Evolutionary conservation across 2,329 filamentous ascomycete genomes (phyloP).

Genomic region (Phaeosphaeria sp.): DNA sequence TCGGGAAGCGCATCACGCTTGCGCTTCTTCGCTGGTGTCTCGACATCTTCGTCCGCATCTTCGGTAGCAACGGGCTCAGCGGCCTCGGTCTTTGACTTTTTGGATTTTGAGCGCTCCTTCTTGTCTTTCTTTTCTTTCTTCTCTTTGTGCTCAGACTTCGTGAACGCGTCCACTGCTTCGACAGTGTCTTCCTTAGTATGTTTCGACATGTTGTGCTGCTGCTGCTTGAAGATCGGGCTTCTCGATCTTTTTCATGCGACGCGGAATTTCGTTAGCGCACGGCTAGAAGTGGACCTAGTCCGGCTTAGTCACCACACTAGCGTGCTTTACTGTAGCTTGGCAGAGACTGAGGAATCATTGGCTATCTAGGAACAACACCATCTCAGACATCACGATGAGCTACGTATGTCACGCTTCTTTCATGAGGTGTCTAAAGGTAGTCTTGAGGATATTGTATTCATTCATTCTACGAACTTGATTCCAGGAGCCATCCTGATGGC

Average conservation of each 20-base stretch:
- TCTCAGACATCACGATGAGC: too few relatives aligned
- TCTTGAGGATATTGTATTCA: too few relatives aligned
- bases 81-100: constrained; percentile 20
- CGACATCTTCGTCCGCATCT: constrained; percentile 10
- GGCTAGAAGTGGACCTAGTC: constrained; percentile 10
- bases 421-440: too few relatives aligned
- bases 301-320: constrained; percentile 22
- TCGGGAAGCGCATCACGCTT: constrained; percentile 66
- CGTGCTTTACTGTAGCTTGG: too few relatives aligned
- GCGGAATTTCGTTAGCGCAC: constrained; percentile 18
- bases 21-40: constrained; percentile 51
- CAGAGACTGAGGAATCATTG: too few relatives aligned
- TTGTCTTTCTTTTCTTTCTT: constrained; percentile 29
- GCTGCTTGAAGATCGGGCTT: constrained; percentile 2
- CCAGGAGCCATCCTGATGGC: too few relatives aligned
- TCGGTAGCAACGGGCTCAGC: constrained; percentile 15
- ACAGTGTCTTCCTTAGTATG: constrained; percentile 8
- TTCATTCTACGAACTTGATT: too few relatives aligned
- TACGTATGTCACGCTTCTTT: too few relatives aligned
- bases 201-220: constrained; percentile 18
- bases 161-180: constrained; percentile 11
- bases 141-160: constrained; percentile 31
- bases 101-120: constrained; percentile 30
- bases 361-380: too few relatives aligned
- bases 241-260: constrained; percentile 26